Evolutionary conservation across 1,139 yeast genomes (phyloP), one percentile per base, ranked within the genome.

Genomic region (Protomyces arabidopsidicola): DNA sequence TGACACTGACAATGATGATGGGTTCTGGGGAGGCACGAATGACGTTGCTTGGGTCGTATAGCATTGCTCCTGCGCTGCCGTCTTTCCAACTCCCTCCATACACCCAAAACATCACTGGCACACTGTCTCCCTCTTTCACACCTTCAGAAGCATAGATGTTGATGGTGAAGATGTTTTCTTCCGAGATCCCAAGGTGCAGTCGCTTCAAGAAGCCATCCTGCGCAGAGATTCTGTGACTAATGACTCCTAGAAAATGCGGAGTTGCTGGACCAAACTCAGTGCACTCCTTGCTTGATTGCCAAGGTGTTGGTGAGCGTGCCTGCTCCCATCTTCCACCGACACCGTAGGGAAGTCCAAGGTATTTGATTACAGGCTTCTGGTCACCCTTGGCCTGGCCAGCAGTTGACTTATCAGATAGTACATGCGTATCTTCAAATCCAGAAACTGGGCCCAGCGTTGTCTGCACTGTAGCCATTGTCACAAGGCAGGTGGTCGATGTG

Each of bases 21-120:
- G 58, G 63, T 14, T 27, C 18, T 22, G 72, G 70, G 55, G 72
- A 70, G 9, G 69, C 68, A 35, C 68, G 64, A 0, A 76, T 75
- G 31, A 76, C 69, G 6, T 64, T 60, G 5, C 74, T 64, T 18
- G 76, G 76, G 64, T 76, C 72, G 65, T 74, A 72, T 2, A 70
- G 69, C 4, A 74, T 72, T 45, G 74, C 74, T 5, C 72, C 67
- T 34, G 72, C 68, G 1, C 76, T 71, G 2, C 78, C 77, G 16
- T 65, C 68, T 9, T 65, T 42, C 63, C 74, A 75, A 0, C 77
- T 74, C 14, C 79, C 79, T 3, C 79, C 79, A 63, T 75, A 75
- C 53, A 76, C 70, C 77, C 77, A 76, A n/a, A 73, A 68, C 67
- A 73, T 69, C 14, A 73, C 76, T 1, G 76, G 75, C 20, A 58